Evolutionary conservation across 176 grass and related monocot species (phyloP), one percentile per base, ranked within the genome.

Genomic region (Metroxylon sagu): DNA sequence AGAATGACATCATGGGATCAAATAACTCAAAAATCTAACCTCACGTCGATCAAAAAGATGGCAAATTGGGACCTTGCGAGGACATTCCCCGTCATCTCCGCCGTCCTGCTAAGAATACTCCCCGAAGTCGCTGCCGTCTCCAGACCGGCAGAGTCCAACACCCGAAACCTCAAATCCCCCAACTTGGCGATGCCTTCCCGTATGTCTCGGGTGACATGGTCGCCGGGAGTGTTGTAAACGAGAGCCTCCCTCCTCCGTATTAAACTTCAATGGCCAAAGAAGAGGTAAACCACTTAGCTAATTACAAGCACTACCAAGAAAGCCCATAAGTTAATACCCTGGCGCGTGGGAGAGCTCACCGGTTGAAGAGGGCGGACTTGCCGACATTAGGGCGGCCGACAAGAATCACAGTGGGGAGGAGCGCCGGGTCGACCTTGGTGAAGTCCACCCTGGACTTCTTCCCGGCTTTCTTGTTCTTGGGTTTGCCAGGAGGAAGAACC

Each of bases 21-120:
- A 43, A 43, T 43, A 43, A 43, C 12, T 14, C 12, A 43, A 35
- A 2, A 39, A 43, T 70, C 76, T 55, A 73, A 96, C 86, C 91
- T 90, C 64, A 96, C 83, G 79, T 96, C 92, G 68, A 97, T 91
- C 81, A 97, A 77, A 78, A 97, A 91, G 65, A 97, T 87, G 39
- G 92, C 87, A 31, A 91, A 85, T 63, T 91, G 87, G 51, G 92
- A 88, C 56, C 87, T 91, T 18, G 76, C 68, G 43, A 97, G 61
- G 56, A 97, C 84, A 68, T 85, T 82, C 18, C 80, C 83, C 55
- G 92, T 91, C 87, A 97, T 97, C 52, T 73, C 81, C 19, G 81
- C 70, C 25, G 92, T 97, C 60, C 87, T 77, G 68, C 84, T 75
- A 21, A 97, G 87, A 76, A 97, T 97, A 66, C 87, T 91, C 31